Percentiles rank a stretch among this genome's conserved stretches.
Evolutionary conservation across 306 rosid genomes (phyloP).

Genomic region (Vigna reflexopilosa): DNA sequence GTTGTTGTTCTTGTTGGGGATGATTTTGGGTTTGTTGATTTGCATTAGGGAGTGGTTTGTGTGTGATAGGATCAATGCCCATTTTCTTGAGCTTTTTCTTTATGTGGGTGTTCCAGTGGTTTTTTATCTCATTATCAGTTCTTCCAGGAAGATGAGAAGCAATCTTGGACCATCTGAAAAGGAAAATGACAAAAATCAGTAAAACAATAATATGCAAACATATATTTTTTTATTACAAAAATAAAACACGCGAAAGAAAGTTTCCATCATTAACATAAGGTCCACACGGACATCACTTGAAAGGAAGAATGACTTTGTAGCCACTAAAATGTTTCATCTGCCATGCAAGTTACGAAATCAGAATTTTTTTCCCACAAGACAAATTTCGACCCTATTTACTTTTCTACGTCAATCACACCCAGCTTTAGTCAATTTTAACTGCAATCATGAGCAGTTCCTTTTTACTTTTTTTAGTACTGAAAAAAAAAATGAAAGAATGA

Average conservation of each 20-base stretch:
- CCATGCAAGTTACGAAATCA: slow-evolving; percentile 38
- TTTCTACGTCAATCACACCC: slow-evolving; percentile 11
- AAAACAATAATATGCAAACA: not conserved
- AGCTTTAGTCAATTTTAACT: slow-evolving; percentile 40
- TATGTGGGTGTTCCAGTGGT: slow-evolving; percentile 94
- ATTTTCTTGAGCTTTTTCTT: slow-evolving; percentile 82
- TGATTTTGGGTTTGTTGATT: slow-evolving; percentile 50
- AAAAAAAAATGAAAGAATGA: not conserved
- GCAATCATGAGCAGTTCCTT: slow-evolving; percentile 14
- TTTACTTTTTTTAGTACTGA: not conserved
- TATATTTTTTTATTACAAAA: not conserved
- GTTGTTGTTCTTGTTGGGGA: slow-evolving; percentile 34
- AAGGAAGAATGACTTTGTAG: slow-evolving; percentile 46
- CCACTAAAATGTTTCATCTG: slow-evolving; percentile 43
- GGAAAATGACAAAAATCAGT: not conserved
- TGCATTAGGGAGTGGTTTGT: slow-evolving; percentile 57
- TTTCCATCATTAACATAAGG: slow-evolving; percentile 29
- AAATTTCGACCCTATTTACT: slow-evolving; percentile 29
- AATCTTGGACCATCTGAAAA: slow-evolving; percentile 82
- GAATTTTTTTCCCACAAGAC: slow-evolving; percentile 18
- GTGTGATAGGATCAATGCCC: slow-evolving; percentile 86
- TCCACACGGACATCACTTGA: slow-evolving; percentile 30
- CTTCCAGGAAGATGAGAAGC: slow-evolving; percentile 91
- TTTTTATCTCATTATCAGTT: slow-evolving; percentile 87
- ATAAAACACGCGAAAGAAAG: not conserved